Base-by-base conservation (phyloP, 495 filamentous ascomycete species). In the Penicillium bialowiezense region DNA sequence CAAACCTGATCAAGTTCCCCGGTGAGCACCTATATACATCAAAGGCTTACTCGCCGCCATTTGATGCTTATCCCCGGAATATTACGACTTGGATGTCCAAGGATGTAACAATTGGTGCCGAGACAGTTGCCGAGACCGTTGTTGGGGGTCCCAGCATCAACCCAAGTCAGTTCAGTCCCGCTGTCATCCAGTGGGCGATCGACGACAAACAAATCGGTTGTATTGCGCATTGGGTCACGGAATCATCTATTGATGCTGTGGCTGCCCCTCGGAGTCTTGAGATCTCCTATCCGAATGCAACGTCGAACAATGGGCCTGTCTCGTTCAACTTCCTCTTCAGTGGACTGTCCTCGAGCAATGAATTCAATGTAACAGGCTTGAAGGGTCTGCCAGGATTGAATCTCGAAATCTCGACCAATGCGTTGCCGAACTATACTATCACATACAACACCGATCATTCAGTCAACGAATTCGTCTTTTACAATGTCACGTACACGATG, bases 121-220 rank as follows among this genome's bases (percentile, higher is more conserved):
- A 69, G 35, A 64, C 64, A 0, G 63, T 72, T 26, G 62, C 67
- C 14, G 63, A 73, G 52, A 58, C 48, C 17, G 62, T 65, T 31
- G 54, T 71, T 7, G 71, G 71, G 7, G 71, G 71, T 0, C 61
- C 63, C 40, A 59, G 56, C 14, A 59, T 55, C 44, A 68, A 63
- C 37, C 57, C 53, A 12, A 56, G 44, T 32, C 63, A 67, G 0
- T 74, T 72, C 44, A 72, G 58, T 26, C 68, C 71, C 4, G 58
- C 68, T 0, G 60, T 74, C 12, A 62, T 72, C 4, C 71, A 73
- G 48, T 73, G 71, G 70, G 56, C 50, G 41, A 64, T 63, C 51
- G 58, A 53, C 20, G 34, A 56, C 5, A 10, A 39, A 10, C 47
- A 60, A 9, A 47, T 48, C 44, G 59, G 52, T 23, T 68, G 40